Conservation (phyloP, 768 basidiomycete genomes). For the Antrodiella citrinella region DNA sequence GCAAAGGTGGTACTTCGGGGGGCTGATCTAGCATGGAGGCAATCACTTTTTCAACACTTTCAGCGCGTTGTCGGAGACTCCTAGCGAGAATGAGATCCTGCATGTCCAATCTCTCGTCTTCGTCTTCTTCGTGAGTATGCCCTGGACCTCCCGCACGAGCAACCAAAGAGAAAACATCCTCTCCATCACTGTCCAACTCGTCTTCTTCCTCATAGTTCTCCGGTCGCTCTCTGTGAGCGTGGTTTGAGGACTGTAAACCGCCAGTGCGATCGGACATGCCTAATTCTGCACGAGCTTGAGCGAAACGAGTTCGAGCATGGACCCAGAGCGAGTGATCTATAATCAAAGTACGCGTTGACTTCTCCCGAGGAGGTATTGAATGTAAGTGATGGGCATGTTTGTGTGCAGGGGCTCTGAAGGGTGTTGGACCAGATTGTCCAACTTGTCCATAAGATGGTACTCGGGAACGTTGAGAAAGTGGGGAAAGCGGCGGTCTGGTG, state of each 20-base stretch:
- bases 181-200: constrained; percentile 56
- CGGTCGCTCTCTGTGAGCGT: constrained; percentile 56
- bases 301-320: constrained; percentile 71
- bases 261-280: constrained; percentile 81
- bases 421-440: constrained; percentile 4
- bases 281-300: constrained; percentile 78
- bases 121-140: constrained; percentile 44
- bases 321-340: constrained; percentile 86
- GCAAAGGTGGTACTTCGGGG: constrained; percentile 50
- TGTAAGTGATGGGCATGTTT: constrained; percentile 86
- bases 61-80: constrained; percentile 60
- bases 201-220: constrained; percentile 76
- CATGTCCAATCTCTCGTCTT: constrained; percentile 44
- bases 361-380: constrained; percentile 79
- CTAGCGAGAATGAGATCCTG: constrained; percentile 62
- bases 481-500: not conserved
- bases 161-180: constrained; percentile 34
- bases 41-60: constrained; percentile 77
- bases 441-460: not conserved
- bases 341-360: constrained; percentile 82
- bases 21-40: constrained; percentile 76
- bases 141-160: constrained; percentile 47
- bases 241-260: constrained; percentile 51
- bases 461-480: not conserved
- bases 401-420: constrained; percentile 70